Conservation (phyloP, 1,284 basidiomycete species). For the Cutaneotrichosporon curvatum region DNA sequence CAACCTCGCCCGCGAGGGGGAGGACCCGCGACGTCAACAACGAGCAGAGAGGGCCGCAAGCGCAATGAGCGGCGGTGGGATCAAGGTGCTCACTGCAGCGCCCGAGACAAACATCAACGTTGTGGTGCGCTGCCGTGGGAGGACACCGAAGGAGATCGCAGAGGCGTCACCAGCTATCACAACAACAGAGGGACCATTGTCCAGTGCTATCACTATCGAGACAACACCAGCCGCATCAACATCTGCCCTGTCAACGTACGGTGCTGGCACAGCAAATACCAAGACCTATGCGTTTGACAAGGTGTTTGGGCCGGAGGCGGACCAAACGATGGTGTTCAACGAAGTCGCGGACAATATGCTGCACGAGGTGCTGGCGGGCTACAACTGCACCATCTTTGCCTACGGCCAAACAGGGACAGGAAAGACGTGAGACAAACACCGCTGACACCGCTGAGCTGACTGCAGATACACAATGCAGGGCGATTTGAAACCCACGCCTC, state of each 20-base stretch:
- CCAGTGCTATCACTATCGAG: conserved; percentile 70
- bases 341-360: conserved; percentile 90
- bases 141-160: conserved; percentile 57
- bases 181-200: conserved; percentile 62
- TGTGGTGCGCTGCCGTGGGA: conserved; percentile 78
- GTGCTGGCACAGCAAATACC: conserved; percentile 45
- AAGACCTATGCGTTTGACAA: conserved; percentile 85
- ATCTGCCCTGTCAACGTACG: conserved; percentile 49
- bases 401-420: conserved; percentile 99
- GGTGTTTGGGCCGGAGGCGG: conserved; percentile 94
- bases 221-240: conserved; percentile 46
- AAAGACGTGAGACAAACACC: conserved; percentile 95
- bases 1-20: not conserved
- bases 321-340: conserved; percentile 88
- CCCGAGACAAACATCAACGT: conserved; percentile 69
- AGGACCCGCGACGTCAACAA: not conserved
- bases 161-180: conserved; percentile 78
- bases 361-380: conserved; percentile 85
- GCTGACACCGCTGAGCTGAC: too few species aligned
- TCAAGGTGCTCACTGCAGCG: conserved; percentile 4
- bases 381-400: conserved; percentile 97
- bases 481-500: conserved; percentile 64
- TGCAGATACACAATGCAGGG: conserved; percentile 90
- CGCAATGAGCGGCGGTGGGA: not conserved
- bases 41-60: not conserved